These are phyloP conservation scores for Trypanosomatidae sp. DNA, from an alignment of 208 protist species.

Conservation along the genomic window DNA sequence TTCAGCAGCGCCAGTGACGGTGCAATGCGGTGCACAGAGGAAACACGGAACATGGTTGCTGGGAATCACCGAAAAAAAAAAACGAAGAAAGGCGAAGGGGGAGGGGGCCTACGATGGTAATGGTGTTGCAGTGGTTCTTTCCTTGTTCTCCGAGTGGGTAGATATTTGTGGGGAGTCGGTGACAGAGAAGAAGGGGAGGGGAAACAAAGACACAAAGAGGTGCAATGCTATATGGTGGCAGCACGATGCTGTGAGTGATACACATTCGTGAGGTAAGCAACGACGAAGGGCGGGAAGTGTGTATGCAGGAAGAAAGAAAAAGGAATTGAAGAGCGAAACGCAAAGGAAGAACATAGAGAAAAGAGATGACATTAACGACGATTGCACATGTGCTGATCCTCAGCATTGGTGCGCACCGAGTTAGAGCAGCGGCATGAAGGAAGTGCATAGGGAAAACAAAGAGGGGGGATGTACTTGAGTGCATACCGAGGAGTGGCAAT, in stretches of 20 bases:
- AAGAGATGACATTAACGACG: not conserved
- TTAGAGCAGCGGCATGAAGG: not conserved
- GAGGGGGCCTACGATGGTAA: not conserved
- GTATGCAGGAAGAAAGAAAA: not conserved
- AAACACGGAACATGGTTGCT: slow-evolving; percentile 66
- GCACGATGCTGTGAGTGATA: not conserved
- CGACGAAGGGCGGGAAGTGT: not conserved
- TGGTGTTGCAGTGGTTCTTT: not conserved
- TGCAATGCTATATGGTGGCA: not conserved
- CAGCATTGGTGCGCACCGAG: not conserved
- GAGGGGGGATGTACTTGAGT: not conserved
- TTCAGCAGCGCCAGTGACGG: slow-evolving; percentile 73
- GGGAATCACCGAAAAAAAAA: not conserved
- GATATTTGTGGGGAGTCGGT: not conserved
- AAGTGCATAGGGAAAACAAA: not conserved
- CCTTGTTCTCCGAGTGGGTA: not conserved
- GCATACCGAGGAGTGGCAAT: not conserved
- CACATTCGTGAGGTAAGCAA: not conserved
- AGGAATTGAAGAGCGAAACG: not conserved
- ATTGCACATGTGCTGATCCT: not conserved
- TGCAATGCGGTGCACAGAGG: slow-evolving; percentile 47
- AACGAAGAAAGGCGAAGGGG: not conserved
- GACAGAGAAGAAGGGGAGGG: not conserved
- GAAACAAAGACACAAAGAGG: not conserved
- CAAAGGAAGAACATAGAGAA: too few relatives aligned